Conservation (phyloP, 2,329 filamentous ascomycete genomes). For the Dactylellina drechsleri region DNA sequence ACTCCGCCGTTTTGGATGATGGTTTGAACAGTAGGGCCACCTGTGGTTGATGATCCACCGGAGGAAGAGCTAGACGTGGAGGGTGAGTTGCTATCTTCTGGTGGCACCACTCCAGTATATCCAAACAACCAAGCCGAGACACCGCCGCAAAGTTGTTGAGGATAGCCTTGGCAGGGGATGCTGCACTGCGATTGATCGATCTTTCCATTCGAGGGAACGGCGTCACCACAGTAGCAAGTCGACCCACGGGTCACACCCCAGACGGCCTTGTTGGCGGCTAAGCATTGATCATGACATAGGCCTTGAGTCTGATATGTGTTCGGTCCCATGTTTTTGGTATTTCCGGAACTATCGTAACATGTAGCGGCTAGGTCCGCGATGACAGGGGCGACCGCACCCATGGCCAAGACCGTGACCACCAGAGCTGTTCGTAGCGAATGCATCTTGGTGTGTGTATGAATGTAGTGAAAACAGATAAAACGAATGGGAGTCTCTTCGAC, state of each 20-base stretch:
- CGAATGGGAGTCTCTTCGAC: constrained; percentile 15
- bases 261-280: constrained; percentile 62
- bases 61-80: constrained; percentile 28
- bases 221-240: constrained; percentile 78
- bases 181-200: constrained; percentile 72
- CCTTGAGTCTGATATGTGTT: constrained; percentile 51
- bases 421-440: constrained; percentile 39
- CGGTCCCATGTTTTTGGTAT: constrained; percentile 32
- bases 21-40: constrained; percentile 53
- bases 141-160: constrained; percentile 70
- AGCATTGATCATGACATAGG: constrained; percentile 35
- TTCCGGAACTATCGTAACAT: constrained; percentile 42
- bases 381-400: constrained; percentile 34
- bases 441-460: constrained; percentile 23
- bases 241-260: constrained; percentile 71
- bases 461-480: not conserved
- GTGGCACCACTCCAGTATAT: constrained; percentile 49
- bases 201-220: constrained; percentile 71
- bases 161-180: constrained; percentile 73
- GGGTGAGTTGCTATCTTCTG: constrained; percentile 15
- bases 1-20: constrained; percentile 57
- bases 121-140: constrained; percentile 29
- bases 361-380: constrained; percentile 13
- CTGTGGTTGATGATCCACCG: constrained; percentile 47
- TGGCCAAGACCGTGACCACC: constrained; percentile 21